Evolutionary conservation across 106 monocot species (phyloP).

Genomic region (Gastrodia elata): DNA sequence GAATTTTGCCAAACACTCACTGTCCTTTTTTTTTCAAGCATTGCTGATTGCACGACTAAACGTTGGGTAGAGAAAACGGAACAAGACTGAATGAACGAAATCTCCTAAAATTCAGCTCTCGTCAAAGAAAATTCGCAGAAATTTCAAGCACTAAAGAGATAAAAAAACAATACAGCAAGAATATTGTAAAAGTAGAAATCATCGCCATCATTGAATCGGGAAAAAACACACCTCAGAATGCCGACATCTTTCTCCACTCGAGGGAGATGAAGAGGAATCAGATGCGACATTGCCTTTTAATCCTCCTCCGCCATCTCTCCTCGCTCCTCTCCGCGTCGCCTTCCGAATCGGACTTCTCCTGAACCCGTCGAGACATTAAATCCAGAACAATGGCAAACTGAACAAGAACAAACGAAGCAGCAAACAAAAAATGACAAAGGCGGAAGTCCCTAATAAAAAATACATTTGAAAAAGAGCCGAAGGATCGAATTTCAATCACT

Average conservation of each 20-base stretch:
- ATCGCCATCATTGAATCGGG: neutral
- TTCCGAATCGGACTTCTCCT: slow-evolving; percentile 30
- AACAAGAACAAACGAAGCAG: slow-evolving; percentile 3
- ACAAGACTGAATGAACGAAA: no score
- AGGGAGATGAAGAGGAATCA: slow-evolving; percentile 15
- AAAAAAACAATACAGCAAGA: neutral
- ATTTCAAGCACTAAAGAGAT: neutral
- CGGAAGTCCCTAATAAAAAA: slow-evolving; percentile 5
- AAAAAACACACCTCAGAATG: neutral
- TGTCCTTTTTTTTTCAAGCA: neutral
- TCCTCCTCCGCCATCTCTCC: neutral
- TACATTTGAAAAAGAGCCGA: neutral
- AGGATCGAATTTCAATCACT: neutral
- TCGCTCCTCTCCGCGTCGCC: slow-evolving; percentile 18
- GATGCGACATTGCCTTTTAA: neutral
- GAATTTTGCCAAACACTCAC: neutral
- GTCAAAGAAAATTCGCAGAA: neutral
- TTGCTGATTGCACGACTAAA: no score
- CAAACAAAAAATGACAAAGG: neutral
- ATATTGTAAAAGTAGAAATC: neutral
- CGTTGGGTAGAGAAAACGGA: no score
- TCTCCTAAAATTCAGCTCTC: neutral
- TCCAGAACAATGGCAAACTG: neutral
- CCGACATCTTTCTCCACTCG: neutral
- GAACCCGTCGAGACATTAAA: neutral